A percentile compares a stretch with the other conserved stretches of the same genome.
phyloP scores from a whole-genome alignment of 257 asterid genomes.

The Forsythia viridissima region DNA sequence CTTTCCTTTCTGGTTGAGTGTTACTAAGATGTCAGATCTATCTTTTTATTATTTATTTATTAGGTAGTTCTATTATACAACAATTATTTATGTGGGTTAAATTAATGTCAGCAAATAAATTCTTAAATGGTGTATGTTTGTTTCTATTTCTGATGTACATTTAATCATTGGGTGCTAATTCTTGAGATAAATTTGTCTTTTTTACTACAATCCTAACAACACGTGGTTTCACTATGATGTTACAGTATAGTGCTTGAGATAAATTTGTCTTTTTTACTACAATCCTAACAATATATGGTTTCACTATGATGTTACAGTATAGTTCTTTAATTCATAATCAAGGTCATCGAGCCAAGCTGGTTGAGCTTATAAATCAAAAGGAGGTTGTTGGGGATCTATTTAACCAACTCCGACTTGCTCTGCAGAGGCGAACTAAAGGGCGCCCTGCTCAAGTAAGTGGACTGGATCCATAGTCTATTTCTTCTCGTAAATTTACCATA shows the following conservation, averaged over 20 bases:
- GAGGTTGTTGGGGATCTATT: conserved; percentile 91
- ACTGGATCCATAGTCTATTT: neutral
- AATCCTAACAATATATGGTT: conserved; percentile 11
- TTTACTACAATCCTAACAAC: neutral
- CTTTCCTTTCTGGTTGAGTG: neutral
- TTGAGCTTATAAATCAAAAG: conserved; percentile 82
- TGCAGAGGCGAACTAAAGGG: conserved; percentile 70
- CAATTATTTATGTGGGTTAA: neutral
- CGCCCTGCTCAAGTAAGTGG: conserved; percentile 86
- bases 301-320: conserved; percentile 58
- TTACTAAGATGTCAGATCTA: neutral
- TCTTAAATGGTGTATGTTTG: neutral
- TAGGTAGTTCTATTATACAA: neutral
- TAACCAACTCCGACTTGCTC: conserved; percentile 90
- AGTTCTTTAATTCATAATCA: conserved; percentile 68
- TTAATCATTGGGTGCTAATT: neutral
- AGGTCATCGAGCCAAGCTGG: conserved; percentile 61
- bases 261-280: neutral
- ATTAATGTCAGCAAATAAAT: neutral
- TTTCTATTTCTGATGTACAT: neutral
- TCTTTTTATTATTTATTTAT: conserved; percentile 9
- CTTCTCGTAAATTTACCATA: neutral
- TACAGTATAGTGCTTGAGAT: conserved; percentile 69
- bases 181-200: neutral
- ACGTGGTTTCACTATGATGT: conserved; percentile 24